A percentile compares a stretch with the other conserved stretches of the same genome.
Conservation (phyloP, 148 eudicot genomes). For the Arbutus unedo region DNA sequence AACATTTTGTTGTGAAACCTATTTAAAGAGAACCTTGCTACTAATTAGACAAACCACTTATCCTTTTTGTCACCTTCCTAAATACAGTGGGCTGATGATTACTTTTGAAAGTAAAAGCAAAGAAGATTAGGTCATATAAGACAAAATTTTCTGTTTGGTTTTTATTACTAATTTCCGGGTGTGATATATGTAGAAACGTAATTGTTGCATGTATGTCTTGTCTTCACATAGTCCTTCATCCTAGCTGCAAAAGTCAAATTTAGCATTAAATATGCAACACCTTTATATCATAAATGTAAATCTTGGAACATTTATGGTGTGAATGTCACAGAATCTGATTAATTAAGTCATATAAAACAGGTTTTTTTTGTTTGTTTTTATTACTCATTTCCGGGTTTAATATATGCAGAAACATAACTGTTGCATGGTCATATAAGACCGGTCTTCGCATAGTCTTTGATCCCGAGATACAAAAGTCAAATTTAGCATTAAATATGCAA, state of each 20-base stretch:
- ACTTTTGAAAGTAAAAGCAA: neutral
- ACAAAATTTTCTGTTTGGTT: neutral
- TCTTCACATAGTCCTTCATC: neutral
- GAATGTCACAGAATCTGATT: too few species aligned
- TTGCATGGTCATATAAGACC: too few species aligned
- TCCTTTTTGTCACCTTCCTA: neutral
- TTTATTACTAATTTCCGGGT: neutral
- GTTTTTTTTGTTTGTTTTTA: too few species aligned
- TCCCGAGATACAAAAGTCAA: too few species aligned
- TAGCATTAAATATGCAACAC: too few species aligned
- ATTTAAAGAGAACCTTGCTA: neutral
- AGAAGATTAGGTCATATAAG: neutral
- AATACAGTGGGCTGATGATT: neutral
- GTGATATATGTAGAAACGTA: neutral
- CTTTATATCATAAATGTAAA: too few species aligned
- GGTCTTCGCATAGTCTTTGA: too few species aligned
- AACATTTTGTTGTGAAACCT: neutral
- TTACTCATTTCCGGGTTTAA: too few species aligned
- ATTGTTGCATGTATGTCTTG: neutral
- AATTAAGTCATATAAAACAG: neutral
- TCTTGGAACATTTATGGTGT: too few species aligned
- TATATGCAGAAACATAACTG: too few species aligned
- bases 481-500: too few species aligned
- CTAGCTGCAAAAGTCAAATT: neutral
- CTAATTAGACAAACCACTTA: neutral